Conservation (phyloP, 768 basidiomycete genomes). For the Grammothele lineata region DNA sequence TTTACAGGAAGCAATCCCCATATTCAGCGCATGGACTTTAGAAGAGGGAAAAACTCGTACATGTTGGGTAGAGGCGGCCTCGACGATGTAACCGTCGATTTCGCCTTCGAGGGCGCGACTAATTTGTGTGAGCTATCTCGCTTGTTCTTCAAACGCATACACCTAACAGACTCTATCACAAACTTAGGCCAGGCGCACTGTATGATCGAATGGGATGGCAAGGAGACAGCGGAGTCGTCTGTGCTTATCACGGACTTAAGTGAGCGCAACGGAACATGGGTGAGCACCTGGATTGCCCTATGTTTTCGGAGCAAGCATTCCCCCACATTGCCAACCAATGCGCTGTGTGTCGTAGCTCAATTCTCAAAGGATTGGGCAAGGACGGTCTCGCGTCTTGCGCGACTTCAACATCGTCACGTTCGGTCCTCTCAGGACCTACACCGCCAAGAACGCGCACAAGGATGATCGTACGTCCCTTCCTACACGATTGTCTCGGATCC, state of each 20-base stretch:
- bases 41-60: too few relatives aligned
- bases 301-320: too few relatives aligned
- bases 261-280: slow-evolving; percentile 44
- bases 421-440: slow-evolving; percentile 68
- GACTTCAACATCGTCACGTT: slow-evolving; percentile 12
- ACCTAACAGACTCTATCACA: too few relatives aligned
- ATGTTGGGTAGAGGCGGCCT: too few relatives aligned
- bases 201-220: slow-evolving; percentile 54
- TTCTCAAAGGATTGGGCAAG: neutral
- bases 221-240: slow-evolving; percentile 32
- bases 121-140: too few relatives aligned
- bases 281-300: neutral
- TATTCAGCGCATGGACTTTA: too few relatives aligned
- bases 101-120: too few relatives aligned
- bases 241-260: slow-evolving; percentile 44
- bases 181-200: slow-evolving; percentile 57
- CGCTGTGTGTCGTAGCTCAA: too few relatives aligned
- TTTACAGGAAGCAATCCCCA: too few relatives aligned
- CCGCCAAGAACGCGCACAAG: neutral
- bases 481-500: slow-evolving; percentile 49
- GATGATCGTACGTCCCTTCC: slow-evolving; percentile 28
- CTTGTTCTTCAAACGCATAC: too few relatives aligned
- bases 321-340: neutral
- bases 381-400: neutral
- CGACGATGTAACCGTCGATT: too few relatives aligned